Evolutionary conservation across 1,284 basidiomycete genomes (phyloP), one percentile per base, ranked within the genome.

Genomic region (Ceratobasidium sp.): DNA sequence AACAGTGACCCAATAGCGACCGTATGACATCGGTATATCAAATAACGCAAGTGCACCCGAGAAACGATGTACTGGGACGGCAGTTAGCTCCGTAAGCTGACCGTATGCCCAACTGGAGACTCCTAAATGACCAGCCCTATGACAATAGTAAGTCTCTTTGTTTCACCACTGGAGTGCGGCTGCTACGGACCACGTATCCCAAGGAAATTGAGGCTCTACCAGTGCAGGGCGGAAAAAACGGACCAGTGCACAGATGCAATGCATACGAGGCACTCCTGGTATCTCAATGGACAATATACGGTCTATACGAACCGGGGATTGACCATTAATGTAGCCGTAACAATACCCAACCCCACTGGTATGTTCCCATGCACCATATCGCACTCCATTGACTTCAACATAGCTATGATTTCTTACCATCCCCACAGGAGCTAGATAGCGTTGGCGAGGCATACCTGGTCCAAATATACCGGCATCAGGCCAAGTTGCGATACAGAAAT

Each of bases 391-490:
- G 23, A 26, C 26, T 21, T 67, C 64, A 6, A 67, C 64, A 55
- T 67, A 67, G 64, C 64, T 67, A 41, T 67, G 50, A 26, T 67
- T 53, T 14, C 36, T 1, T 16, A 57, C 64, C 48, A 55, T 55
- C 1, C 64, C 64, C 2, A 30, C 1, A 12, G 64, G 64, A 2
- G 64, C 50, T 1, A 67, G 36, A 21, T 67, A 65, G 18, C 45
- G 50, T 10, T 55, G 23, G 12, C 32, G 36, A 10, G 45, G 10
- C 48, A 53, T 55, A 30, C 52, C 39, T 43, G 32, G 50, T n/a
- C 64, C 62, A 67, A 67, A 67, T 53, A 67, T 57, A 8, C 64
- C 64, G 9, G 64, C 64, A 26, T 30, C 34, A 18, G 64, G 64
- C 64, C 64, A 67, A 16, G 10, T 43, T 45, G 30, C n/a, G 18